phyloP scores from a whole-genome alignment of 306 rosid species.

The Citrullus mucosospermus region DNA sequence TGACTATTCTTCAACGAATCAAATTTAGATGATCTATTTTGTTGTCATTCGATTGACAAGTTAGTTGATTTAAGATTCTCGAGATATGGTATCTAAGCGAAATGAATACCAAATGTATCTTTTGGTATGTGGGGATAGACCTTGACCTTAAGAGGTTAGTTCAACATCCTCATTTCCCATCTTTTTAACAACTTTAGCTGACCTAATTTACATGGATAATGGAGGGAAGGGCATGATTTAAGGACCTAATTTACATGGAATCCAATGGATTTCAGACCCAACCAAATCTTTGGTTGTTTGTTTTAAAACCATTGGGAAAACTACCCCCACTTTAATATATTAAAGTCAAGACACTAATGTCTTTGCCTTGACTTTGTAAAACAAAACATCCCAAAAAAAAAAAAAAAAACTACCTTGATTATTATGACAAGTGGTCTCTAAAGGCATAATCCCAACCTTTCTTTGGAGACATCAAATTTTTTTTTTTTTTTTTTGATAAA shows the following conservation, averaged over 20 bases:
- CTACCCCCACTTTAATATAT: not conserved
- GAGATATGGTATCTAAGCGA: not conserved
- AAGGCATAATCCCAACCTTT: not conserved
- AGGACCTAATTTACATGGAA: constrained; percentile 3
- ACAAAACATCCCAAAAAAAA: not conserved
- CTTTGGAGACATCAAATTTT: too few species aligned
- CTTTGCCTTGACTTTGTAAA: not conserved
- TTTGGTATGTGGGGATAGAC: not conserved
- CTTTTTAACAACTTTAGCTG: not conserved
- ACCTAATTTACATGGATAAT: not conserved
- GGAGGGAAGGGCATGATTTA: not conserved
- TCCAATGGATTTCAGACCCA: not conserved
- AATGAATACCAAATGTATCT: not conserved
- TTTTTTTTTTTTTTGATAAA: too few species aligned
- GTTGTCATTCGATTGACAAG: not conserved
- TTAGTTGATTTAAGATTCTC: not conserved
- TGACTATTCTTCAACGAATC: not conserved
- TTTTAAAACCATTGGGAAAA: not conserved
- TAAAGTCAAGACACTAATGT: not conserved
- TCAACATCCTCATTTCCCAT: not conserved
- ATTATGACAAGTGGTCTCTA: not conserved
- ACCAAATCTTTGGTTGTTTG: not conserved
- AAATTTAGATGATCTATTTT: not conserved
- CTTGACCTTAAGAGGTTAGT: not conserved
- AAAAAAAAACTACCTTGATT: not conserved